Conservation (phyloP, 768 basidiomycete genomes). For the Mycena pura region DNA sequence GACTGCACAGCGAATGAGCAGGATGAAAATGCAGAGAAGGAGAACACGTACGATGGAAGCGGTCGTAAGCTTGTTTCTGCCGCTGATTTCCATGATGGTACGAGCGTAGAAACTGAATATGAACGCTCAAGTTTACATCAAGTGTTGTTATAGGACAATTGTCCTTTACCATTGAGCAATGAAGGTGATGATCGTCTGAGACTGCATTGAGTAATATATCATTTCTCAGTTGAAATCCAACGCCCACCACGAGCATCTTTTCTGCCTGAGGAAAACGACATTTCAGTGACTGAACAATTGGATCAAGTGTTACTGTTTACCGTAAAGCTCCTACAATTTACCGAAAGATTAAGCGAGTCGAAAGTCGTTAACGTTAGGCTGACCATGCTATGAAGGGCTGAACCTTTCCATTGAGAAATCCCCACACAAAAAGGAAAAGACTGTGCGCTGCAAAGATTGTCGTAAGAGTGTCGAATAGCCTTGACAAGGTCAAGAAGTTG, state of each 20-base stretch:
- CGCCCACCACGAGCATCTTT: conserved; percentile 13
- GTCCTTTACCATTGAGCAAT: conserved; percentile 15
- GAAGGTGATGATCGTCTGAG: conserved; percentile 15
- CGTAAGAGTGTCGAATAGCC: conserved; percentile 9
- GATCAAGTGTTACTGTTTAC: not conserved
- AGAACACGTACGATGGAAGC: conserved; percentile 5
- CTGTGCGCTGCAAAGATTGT: conserved; percentile 13
- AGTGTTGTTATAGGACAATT: not conserved
- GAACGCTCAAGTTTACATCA: not conserved
- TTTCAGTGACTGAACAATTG: no score
- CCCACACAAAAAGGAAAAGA: conserved; percentile 9
- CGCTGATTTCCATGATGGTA: conserved; percentile 17
- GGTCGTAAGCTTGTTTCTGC: not conserved
- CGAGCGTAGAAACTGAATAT: conserved; percentile 12
- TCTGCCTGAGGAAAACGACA: conserved; percentile 12
- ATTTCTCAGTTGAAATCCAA: not conserved
- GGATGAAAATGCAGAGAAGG: not conserved
- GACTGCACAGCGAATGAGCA: not conserved
- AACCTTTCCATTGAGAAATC: not conserved
- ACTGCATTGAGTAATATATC: not conserved
- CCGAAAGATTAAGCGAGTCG: no score
- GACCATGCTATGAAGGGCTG: conserved; percentile 9
- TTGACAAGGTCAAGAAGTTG: not conserved
- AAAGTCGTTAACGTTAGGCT: no score
- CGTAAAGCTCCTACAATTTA: conserved; percentile 9